phyloP scores from a whole-genome alignment of 1,139 yeast species.

The Pichia terricola region DNA sequence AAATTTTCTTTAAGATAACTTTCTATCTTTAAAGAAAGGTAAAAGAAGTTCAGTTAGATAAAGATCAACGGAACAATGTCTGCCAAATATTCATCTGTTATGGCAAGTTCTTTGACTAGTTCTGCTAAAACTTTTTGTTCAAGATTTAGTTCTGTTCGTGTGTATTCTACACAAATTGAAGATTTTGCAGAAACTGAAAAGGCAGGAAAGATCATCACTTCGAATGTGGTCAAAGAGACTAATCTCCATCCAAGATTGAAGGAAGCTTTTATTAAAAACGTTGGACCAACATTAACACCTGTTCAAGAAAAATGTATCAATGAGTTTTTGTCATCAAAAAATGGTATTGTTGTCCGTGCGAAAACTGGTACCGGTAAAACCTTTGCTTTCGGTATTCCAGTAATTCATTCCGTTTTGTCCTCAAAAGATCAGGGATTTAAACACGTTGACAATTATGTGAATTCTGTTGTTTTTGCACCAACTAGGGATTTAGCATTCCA shows the following conservation, averaged over 20 bases:
- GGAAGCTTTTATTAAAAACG: slow-evolving; percentile 16
- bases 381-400: slow-evolving; percentile 75
- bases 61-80: no score
- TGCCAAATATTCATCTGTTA: no score
- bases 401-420: slow-evolving; percentile 47
- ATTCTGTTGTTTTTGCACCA: slow-evolving; percentile 72
- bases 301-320: slow-evolving; percentile 69
- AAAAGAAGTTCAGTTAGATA: no score
- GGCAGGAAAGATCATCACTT: slow-evolving; percentile 8
- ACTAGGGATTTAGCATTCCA: slow-evolving; percentile 90
- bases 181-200: no score
- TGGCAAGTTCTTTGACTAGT: no score
- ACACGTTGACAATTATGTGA: slow-evolving; percentile 20
- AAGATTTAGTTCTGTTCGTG: no score
- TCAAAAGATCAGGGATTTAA: slow-evolving; percentile 15
- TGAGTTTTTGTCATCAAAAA: slow-evolving; percentile 45
- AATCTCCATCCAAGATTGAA: slow-evolving; percentile 18
- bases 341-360: slow-evolving; percentile 76
- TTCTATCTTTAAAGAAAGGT: no score
- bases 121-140: no score
- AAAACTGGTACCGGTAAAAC: slow-evolving; percentile 97
- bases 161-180: no score
- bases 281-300: slow-evolving; percentile 45
- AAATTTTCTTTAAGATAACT: no score
- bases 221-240: slow-evolving; percentile 19